Percentiles rank a stretch among this genome's conserved stretches.
Evolutionary conservation across 805 yeast species (phyloP).

Genomic region (Blastobotrys chiropterorum): DNA sequence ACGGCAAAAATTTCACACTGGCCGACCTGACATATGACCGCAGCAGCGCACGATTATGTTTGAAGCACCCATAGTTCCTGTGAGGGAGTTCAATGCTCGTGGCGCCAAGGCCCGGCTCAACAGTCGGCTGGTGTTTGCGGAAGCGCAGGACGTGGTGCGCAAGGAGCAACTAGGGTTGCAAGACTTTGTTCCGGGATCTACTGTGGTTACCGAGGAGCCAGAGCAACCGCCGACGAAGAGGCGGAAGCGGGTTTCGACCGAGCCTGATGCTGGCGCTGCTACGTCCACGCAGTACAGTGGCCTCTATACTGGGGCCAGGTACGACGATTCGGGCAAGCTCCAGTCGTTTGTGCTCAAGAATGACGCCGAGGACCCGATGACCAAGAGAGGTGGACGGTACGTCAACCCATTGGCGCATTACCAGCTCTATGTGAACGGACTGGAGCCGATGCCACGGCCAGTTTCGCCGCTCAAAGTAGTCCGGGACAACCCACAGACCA

Average conservation of each 20-base stretch:
- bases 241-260: background rate
- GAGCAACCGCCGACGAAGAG: background rate
- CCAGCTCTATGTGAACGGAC: constrained; percentile 8
- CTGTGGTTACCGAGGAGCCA: no score
- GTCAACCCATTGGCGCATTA: background rate
- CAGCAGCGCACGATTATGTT: background rate
- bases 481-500: constrained; percentile 10
- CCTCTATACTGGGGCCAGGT: background rate
- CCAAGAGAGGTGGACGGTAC: background rate
- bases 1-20: no score
- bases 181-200: background rate
- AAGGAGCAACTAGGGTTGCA: background rate
- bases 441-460: constrained; percentile 16
- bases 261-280: background rate
- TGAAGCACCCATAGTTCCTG: background rate
- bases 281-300: no score
- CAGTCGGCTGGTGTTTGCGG: background rate
- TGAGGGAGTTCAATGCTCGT: background rate
- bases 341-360: background rate
- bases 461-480: constrained; percentile 10
- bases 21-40: no score
- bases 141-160: background rate
- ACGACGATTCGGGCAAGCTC: background rate
- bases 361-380: background rate
- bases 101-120: background rate